A percentile compares a stretch with the other conserved stretches of the same genome.
Conservation (phyloP, 768 basidiomycete species). For the Filobasidium wieringae region DNA sequence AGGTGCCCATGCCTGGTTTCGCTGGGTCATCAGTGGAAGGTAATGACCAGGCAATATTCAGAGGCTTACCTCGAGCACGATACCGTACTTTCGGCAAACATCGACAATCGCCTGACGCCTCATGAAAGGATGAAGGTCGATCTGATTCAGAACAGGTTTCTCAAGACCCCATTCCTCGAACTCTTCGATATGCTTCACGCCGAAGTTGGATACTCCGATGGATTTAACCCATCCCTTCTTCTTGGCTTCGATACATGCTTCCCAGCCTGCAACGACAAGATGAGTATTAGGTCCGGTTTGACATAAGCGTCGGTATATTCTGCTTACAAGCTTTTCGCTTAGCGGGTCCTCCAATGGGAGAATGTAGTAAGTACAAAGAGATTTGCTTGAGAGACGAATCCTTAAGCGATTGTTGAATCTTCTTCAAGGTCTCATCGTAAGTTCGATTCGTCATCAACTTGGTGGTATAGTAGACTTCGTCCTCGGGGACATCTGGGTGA, state of each 20-base stretch:
- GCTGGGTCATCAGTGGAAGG: neutral
- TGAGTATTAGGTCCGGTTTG: neutral
- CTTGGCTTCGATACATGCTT: constrained; percentile 54
- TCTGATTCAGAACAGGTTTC: constrained; percentile 53
- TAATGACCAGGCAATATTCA: neutral
- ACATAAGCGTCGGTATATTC: neutral
- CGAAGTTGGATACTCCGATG: constrained; percentile 50
- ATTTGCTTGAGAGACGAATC: constrained; percentile 50
- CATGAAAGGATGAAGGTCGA: constrained; percentile 59
- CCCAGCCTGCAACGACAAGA: constrained; percentile 41
- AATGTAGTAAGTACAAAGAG: constrained; percentile 62
- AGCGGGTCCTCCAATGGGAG: constrained; percentile 52
- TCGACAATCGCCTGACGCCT: constrained; percentile 52
- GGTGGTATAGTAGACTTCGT: constrained; percentile 58
- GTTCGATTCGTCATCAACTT: constrained; percentile 54
- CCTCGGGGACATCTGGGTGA: constrained; percentile 43
- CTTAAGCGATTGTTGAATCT: constrained; percentile 49
- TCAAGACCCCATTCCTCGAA: constrained; percentile 43
- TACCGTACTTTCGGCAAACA: constrained; percentile 49
- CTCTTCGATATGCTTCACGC: constrained; percentile 53
- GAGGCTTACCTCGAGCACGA: constrained; percentile 51
- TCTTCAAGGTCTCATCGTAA: constrained; percentile 44
- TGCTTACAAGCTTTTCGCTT: constrained; percentile 46
- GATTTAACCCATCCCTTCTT: constrained; percentile 51
- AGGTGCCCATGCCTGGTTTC: constrained; percentile 56